Evolutionary conservation across 306 rosid species (phyloP).

Genomic region (Crataegus laevigata): DNA sequence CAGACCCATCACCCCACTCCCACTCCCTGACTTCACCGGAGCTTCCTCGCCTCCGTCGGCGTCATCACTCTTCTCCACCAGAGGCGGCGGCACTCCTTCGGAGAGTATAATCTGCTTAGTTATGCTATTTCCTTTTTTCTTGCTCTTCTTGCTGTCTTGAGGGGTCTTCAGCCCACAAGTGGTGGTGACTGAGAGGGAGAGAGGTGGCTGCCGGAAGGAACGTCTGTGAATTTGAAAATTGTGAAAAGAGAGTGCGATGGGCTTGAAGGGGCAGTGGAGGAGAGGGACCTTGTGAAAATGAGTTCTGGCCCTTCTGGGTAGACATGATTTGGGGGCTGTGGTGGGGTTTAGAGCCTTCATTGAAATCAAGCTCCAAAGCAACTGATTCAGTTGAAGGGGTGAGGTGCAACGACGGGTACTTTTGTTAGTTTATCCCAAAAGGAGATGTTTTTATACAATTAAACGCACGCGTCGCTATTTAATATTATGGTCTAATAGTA

Average conservation of each 20-base stretch:
- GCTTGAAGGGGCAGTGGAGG: constrained; percentile 30
- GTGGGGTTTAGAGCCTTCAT: constrained; percentile 39
- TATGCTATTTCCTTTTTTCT: constrained; percentile 14
- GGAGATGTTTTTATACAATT: neutral
- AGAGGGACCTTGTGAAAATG: constrained; percentile 28
- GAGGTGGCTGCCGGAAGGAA: constrained; percentile 13
- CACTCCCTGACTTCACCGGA: constrained; percentile 26
- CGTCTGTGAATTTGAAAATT: neutral
- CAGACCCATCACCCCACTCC: constrained; percentile 26
- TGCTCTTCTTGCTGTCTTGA: constrained; percentile 37
- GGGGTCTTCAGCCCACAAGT: constrained; percentile 42
- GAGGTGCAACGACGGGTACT: constrained; percentile 38
- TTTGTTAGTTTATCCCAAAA: constrained; percentile 44
- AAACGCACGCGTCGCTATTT: too few species aligned
- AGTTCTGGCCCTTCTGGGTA: constrained; percentile 31
- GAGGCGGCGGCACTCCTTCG: constrained; percentile 61
- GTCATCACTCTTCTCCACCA: constrained; percentile 29
- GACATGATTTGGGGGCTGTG: constrained; percentile 33
- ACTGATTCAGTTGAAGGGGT: neutral
- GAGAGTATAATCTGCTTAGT: constrained; percentile 64
- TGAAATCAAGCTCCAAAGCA: constrained; percentile 7
- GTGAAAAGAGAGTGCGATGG: constrained; percentile 24
- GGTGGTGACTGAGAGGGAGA: constrained; percentile 21
- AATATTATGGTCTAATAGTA: too few species aligned
- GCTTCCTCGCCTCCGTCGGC: constrained; percentile 17